These are phyloP conservation scores for Thalassiosira livingstoniorum DNA, from an alignment of 352 stramenopile genomes.

Conservation along the genomic window DNA sequence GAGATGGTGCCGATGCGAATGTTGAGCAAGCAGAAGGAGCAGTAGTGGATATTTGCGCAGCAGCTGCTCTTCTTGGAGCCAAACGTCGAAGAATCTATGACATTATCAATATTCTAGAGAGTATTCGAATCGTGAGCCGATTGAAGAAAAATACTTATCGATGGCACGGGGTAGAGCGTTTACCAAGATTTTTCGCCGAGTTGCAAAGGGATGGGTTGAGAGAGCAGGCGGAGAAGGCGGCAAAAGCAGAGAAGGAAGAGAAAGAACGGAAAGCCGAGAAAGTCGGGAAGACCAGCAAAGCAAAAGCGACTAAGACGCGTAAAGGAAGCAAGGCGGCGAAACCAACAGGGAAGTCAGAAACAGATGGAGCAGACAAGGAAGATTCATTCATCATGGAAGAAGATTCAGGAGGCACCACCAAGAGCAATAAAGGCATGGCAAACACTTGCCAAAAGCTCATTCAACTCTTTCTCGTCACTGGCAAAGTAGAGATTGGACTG, in stretches of 20 bases:
- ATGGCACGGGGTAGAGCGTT: constrained; percentile 78
- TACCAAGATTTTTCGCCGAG: constrained; percentile 74
- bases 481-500: constrained; percentile 92
- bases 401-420: too few species aligned
- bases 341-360: too few species aligned
- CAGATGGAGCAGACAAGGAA: too few species aligned
- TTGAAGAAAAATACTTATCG: constrained; percentile 96
- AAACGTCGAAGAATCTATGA: constrained; percentile 96
- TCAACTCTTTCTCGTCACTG: constrained; percentile 92
- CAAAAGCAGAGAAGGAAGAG: constrained; percentile 15
- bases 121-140: constrained; percentile 93
- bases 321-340: too few species aligned
- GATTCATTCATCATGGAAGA: too few species aligned
- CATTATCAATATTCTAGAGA: constrained; percentile 98
- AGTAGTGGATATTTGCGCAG: constrained; percentile 82
- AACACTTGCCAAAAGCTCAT: constrained; percentile 95
- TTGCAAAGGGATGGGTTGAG: constrained; percentile 70
- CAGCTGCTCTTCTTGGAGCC: constrained; percentile 83
- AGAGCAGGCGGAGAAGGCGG: constrained; percentile 37
- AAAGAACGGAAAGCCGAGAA: background rate
- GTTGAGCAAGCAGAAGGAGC: too few species aligned
- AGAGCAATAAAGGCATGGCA: constrained; percentile 87
- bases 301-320: too few species aligned
- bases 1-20: constrained; percentile 43
- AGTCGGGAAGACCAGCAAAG: too few species aligned